A percentile compares a stretch with the other conserved stretches of the same genome.
Conservation (phyloP, 257 asterid genomes). For the Jacaranda mimosifolia region DNA sequence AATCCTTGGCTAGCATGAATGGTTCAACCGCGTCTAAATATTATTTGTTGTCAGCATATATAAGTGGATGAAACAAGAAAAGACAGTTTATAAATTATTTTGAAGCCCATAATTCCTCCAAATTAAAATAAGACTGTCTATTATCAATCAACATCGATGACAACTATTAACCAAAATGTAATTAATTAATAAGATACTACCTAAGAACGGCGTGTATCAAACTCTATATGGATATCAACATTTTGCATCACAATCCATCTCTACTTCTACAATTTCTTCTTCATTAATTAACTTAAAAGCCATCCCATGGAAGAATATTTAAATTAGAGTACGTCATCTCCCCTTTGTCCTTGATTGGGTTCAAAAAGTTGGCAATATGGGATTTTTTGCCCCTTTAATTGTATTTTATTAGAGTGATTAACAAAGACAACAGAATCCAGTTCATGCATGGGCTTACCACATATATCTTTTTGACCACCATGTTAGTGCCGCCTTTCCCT, state of each 20-base stretch:
- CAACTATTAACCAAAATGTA: no score
- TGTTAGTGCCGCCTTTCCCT: conserved; percentile 55
- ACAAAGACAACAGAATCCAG: conserved; percentile 54
- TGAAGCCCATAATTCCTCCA: no score
- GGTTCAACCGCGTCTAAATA: no score
- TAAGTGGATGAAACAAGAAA: no score
- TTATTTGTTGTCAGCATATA: no score
- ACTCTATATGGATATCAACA: conserved; percentile 30
- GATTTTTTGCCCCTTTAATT: conserved; percentile 13
- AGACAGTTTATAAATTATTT: no score
- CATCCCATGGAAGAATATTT: conserved; percentile 11
- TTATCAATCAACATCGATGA: no score
- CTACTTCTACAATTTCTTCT: conserved; percentile 3
- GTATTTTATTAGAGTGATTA: conserved; percentile 24
- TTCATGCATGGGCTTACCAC: conserved; percentile 50
- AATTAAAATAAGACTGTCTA: no score
- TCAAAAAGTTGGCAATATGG: conserved; percentile 39
- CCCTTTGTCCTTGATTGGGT: conserved; percentile 32
- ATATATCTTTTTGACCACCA: conserved; percentile 56
- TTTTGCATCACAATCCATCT: conserved; percentile 58
- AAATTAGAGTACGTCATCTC: conserved; percentile 37
- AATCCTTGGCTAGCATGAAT: no score
- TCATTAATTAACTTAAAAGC: no score
- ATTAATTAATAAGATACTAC: not conserved
- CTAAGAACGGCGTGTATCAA: conserved; percentile 6